phyloP scores from a whole-genome alignment of 768 basidiomycete species.

The Russula olivacea region DNA sequence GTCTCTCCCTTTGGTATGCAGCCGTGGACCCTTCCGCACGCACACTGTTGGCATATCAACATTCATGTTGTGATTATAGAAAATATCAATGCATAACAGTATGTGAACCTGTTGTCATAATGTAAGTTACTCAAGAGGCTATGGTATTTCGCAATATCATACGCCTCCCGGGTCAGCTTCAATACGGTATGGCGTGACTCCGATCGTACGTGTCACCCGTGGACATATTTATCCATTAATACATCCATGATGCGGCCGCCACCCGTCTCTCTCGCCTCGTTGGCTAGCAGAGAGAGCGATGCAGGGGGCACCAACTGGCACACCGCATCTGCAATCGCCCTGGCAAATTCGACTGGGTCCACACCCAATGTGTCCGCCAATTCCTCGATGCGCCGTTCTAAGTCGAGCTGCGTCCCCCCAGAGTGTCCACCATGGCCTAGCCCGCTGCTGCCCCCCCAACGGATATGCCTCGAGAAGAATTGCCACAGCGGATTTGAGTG shows the following conservation, averaged over 20 bases:
- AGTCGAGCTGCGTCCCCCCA: conserved; percentile 15
- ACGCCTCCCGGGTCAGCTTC: not conserved
- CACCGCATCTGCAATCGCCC: conserved; percentile 57
- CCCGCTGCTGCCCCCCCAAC: not conserved
- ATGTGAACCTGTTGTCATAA: not conserved
- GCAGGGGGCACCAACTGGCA: conserved; percentile 54
- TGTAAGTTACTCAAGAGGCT: not conserved
- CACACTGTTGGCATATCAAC: not conserved
- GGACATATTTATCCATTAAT: conserved; percentile 6
- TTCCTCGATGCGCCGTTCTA: conserved; percentile 54
- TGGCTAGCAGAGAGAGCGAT: conserved; percentile 49
- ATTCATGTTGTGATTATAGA: not conserved
- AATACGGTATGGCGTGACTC: not conserved
- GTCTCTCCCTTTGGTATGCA: not conserved
- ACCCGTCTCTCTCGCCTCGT: conserved; percentile 39
- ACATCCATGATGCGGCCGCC: conserved; percentile 21
- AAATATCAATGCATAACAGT: not conserved
- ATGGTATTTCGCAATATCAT: conserved; percentile 1
- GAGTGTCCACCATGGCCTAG: not conserved
- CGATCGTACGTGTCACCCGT: not conserved
- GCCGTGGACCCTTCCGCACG: not conserved
- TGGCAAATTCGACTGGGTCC: conserved; percentile 52
- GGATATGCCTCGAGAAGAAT: not conserved
- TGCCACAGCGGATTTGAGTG: not conserved
- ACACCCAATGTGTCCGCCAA: conserved; percentile 61